phyloP scores from a whole-genome alignment of 1,139 yeast species.

The Arxiozyma heterogenica region DNA sequence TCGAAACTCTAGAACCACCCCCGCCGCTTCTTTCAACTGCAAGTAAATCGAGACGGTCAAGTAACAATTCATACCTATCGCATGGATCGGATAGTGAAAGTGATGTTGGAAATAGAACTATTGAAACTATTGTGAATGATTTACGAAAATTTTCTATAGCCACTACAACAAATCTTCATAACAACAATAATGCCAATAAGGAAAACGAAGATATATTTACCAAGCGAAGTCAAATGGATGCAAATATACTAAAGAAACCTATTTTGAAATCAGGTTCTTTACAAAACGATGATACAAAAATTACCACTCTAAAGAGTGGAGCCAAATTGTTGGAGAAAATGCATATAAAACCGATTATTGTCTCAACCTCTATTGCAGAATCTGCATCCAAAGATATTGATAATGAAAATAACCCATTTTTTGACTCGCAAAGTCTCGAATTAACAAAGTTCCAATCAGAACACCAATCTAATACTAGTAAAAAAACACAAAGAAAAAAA shows the following conservation, averaged over 20 bases:
- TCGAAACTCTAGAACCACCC: conserved; percentile 6
- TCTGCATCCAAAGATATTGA: conserved; percentile 19
- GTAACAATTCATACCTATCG: conserved; percentile 2
- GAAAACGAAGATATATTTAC: not conserved
- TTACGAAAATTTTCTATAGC: conserved; percentile 9
- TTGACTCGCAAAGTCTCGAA: conserved; percentile 5
- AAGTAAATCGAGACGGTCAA: conserved; percentile 8
- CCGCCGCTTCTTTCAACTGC: conserved; percentile 4
- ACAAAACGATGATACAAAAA: not conserved
- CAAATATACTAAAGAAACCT: not conserved
- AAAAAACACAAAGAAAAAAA: not conserved
- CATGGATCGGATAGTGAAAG: conserved; percentile 6
- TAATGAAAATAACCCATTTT: conserved; percentile 25
- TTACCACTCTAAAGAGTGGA: conserved; percentile 20
- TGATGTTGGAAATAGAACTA: conserved; percentile 10
- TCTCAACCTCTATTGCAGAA: conserved; percentile 28
- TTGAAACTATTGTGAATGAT: conserved; percentile 9
- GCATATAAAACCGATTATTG: conserved; percentile 35
- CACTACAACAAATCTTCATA: not conserved
- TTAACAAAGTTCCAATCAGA: not conserved
- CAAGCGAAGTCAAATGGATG: not conserved
- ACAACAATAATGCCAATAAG: not conserved
- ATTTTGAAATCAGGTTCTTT: not conserved
- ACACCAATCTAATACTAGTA: not conserved
- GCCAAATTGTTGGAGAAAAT: conserved; percentile 32